Evolutionary conservation across 1,284 basidiomycete species (phyloP).

Genomic region (Sanghuangporus baumii): DNA sequence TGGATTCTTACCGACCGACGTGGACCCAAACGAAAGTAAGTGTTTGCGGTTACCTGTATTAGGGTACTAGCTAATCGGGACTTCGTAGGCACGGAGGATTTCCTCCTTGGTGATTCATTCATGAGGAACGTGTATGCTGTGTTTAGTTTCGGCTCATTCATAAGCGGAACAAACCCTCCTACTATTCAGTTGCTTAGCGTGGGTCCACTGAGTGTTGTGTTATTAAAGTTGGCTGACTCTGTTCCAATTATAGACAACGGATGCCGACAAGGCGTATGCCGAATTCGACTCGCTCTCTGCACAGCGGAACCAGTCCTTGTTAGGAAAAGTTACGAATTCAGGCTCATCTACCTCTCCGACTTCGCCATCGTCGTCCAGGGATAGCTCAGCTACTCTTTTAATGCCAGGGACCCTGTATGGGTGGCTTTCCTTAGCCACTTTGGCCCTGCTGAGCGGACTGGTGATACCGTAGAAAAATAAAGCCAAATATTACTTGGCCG

Average conservation of each 20-base stretch:
- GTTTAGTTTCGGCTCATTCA: not conserved
- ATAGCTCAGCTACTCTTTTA: not conserved
- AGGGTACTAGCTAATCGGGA: not conserved
- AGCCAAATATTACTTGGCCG: no score
- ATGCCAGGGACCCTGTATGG: not conserved
- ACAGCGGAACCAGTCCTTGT: constrained; percentile 6
- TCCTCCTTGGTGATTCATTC: constrained; percentile 6
- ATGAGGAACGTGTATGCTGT: constrained; percentile 5
- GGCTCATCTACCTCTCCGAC: not conserved
- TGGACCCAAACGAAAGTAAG: not conserved
- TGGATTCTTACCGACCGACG: not conserved
- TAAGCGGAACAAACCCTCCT: not conserved
- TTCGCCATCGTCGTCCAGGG: not conserved
- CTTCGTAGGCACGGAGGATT: not conserved
- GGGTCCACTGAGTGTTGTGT: not conserved
- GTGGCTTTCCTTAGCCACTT: not conserved
- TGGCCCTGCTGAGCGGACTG: not conserved
- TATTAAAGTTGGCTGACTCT: not conserved
- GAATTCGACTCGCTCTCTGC: constrained; percentile 11
- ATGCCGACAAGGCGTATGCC: not conserved
- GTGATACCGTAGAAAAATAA: not conserved
- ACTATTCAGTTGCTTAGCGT: constrained; percentile 12
- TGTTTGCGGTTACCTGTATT: not conserved
- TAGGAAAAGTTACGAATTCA: not conserved
- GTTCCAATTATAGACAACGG: constrained; percentile 1